Evolutionary conservation across 495 filamentous ascomycete genomes (phyloP), one percentile per base, ranked within the genome.

Genomic region (Aspergillus diversus): DNA sequence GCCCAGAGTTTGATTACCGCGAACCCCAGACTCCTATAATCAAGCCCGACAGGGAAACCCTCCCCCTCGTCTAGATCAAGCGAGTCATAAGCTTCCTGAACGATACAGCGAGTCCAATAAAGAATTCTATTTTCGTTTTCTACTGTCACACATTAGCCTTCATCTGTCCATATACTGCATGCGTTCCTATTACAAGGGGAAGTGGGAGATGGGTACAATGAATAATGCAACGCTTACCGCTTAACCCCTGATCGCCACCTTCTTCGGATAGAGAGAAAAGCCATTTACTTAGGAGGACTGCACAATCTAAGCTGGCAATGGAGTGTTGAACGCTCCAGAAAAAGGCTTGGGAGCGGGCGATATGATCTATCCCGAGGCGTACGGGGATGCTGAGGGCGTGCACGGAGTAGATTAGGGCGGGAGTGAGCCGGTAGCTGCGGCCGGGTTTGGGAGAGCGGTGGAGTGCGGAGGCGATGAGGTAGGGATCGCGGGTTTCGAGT

Each of bases 321-420:
- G 80, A 81, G 63, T 83, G 80, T 21, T 77, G 74, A 11, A 82
- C 77, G 47, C 77, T 78, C 81, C 80, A 84, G 50, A 81, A 79
- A 35, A 82, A 78, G 5, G 78, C 78, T 59, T 82, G 76, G 15
- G 73, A 79, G 39, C 69, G 74, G 7, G 80, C 80, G 52, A 82
- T 78, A 21, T 78, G 76, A 21, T 77, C 72, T 8, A 84, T 73
- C 0, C 77, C 77, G 12, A 79, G 52, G 6, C 74, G 68, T 1
- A 79, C 75, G 5, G 77, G 77, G 8, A 79, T 76, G 27, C 75
- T 75, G n/a, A 79, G 66, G 5, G 74, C 74, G 51, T 79, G 71
- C 54, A 73, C 73, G 5, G 76, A 67, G 47, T 79, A 76, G 12
- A 79, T 75, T 5, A 79, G 70, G 4, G 75, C 76, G 0, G 76